phyloP scores from a whole-genome alignment of 2,329 filamentous ascomycete species.

The Cordyceps farinosa region DNA sequence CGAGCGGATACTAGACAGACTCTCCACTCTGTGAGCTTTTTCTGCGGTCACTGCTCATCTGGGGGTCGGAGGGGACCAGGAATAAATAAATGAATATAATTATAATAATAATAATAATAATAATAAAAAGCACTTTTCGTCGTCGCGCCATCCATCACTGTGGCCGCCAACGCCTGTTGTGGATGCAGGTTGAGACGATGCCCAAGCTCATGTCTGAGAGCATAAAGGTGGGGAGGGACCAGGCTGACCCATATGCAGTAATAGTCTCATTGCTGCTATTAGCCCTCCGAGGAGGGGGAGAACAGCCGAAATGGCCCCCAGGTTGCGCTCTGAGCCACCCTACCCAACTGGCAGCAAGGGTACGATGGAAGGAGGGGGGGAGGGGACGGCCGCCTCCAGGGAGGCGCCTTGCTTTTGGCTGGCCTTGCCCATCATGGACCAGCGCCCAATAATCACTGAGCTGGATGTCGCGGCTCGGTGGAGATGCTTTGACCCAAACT shows the following conservation, averaged over 20 bases:
- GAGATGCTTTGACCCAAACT: constrained; percentile 3
- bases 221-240: constrained; percentile 11
- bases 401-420: background rate
- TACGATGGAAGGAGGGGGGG: background rate
- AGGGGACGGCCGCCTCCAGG: background rate
- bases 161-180: constrained; percentile 8
- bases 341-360: background rate
- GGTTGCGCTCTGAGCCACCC: background rate
- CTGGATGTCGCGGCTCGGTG: constrained; percentile 7
- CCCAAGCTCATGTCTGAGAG: constrained; percentile 19
- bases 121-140: background rate
- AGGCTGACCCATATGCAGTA: constrained; percentile 11
- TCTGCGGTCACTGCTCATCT: constrained; percentile 1
- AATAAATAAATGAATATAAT: constrained; percentile 5
- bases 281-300: background rate
- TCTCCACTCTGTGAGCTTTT: constrained; percentile 9
- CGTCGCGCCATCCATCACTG: constrained; percentile 4
- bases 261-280: constrained; percentile 9
- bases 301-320: background rate
- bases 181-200: constrained; percentile 15
- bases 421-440: background rate
- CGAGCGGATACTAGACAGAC: background rate
- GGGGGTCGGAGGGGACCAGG: background rate
- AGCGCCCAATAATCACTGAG: constrained; percentile 1
- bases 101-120: background rate